Percentiles rank a stretch among this genome's conserved stretches.
These are phyloP conservation scores for Tulasnella sp. DNA, from an alignment of 768 basidiomycete species.

Conservation along the genomic window DNA sequence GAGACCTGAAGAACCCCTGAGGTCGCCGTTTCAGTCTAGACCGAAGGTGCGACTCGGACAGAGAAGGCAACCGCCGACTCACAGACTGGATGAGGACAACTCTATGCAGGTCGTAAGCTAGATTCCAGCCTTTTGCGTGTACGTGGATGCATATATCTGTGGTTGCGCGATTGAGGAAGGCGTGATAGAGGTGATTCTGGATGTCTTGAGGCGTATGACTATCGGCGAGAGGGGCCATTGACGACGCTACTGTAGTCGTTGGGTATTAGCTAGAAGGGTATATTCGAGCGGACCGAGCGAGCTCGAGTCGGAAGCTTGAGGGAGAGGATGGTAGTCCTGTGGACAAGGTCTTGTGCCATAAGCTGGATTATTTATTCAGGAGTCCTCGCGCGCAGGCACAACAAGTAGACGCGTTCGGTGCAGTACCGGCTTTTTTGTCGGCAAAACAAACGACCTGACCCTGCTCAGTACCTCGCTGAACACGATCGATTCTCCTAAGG, in stretches of 20 bases:
- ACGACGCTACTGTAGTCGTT: not conserved
- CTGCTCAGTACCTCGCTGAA: not conserved
- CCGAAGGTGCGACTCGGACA: not conserved
- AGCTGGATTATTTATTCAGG: not conserved
- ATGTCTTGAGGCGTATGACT: conserved; percentile 28
- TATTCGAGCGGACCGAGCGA: not conserved
- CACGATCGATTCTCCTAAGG: not conserved
- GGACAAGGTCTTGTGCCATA: not conserved
- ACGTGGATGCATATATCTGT: conserved; percentile 72
- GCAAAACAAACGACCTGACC: not conserved
- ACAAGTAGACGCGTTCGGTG: not conserved
- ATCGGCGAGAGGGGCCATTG: not conserved
- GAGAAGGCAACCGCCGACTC: conserved; percentile 28
- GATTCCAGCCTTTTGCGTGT: conserved; percentile 47
- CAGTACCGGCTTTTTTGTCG: not conserved
- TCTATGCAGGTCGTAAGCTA: conserved; percentile 70
- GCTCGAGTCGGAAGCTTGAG: not conserved
- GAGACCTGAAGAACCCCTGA: conserved; percentile 79
- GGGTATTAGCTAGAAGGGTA: not conserved
- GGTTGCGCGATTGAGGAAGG: conserved; percentile 62
- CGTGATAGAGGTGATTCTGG: conserved; percentile 67
- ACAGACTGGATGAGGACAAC: conserved; percentile 87
- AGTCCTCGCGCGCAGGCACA: not conserved
- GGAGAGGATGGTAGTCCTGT: not conserved
- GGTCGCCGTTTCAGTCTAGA: conserved; percentile 7